A percentile compares a stretch with the other conserved stretches of the same genome.
These are phyloP conservation scores for Thraustochytrium sp. DNA, from an alignment of 352 stramenopile species.

Conservation along the genomic window DNA sequence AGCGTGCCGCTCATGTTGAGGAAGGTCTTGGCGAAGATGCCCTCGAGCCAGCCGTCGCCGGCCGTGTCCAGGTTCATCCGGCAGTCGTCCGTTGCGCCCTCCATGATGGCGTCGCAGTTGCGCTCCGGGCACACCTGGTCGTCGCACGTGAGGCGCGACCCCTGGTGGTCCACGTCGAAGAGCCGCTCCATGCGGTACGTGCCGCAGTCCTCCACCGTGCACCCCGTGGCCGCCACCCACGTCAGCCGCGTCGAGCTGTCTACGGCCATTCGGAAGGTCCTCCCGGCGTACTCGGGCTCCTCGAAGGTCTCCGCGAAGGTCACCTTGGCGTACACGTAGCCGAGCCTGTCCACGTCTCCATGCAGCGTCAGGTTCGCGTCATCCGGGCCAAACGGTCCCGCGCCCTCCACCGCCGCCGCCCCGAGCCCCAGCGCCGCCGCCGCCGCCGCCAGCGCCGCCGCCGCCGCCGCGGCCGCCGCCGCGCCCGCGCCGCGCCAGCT, in stretches of 20 bases:
- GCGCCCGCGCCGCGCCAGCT: too few species aligned
- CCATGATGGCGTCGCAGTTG: not conserved
- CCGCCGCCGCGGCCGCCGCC: too few species aligned
- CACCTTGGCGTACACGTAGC: not conserved
- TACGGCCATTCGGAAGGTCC: not conserved
- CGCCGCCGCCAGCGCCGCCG: too few species aligned
- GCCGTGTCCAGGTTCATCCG: not conserved
- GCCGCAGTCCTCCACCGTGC: not conserved
- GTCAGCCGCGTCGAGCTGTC: constrained; percentile 3
- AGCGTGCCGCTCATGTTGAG: not conserved
- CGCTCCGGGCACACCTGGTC: constrained; percentile 6
- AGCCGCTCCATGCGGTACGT: constrained; percentile 10
- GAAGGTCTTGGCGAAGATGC: not conserved
- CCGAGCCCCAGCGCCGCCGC: too few species aligned
- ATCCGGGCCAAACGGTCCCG: constrained; percentile 6
- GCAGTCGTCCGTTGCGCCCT: constrained; percentile 13
- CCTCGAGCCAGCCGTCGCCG: not conserved
- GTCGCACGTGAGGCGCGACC: not conserved
- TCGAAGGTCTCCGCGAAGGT: not conserved
- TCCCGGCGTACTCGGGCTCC: not conserved
- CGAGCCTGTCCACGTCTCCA: not conserved
- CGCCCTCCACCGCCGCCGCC: too few species aligned
- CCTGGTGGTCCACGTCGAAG: not conserved
- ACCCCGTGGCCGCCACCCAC: not conserved
- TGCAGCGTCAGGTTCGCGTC: not conserved